These are phyloP conservation scores for Echinochloa phyllopogon DNA, from an alignment of 176 grass and related monocot genomes.

Conservation along the genomic window DNA sequence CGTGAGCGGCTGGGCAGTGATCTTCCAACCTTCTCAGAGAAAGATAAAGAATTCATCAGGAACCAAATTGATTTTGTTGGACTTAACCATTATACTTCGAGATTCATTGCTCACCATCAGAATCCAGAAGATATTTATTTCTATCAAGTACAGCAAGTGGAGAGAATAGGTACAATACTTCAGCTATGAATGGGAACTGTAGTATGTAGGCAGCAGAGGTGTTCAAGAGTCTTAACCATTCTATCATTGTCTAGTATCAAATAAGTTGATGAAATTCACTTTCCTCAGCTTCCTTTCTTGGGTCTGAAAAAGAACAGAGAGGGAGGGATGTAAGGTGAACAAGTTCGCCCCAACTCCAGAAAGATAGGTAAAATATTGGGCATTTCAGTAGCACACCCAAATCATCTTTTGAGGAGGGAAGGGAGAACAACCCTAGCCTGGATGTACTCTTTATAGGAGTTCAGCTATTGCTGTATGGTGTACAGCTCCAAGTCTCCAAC, in stretches of 20 bases:
- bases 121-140: slow-evolving; percentile 58
- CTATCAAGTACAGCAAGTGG: slow-evolving; percentile 71
- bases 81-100: slow-evolving; percentile 94
- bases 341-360: background rate
- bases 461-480: background rate
- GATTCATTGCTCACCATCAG: slow-evolving; percentile 69
- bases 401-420: background rate
- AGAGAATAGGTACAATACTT: slow-evolving; percentile 68
- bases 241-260: background rate
- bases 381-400: background rate
- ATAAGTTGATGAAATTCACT: slow-evolving; percentile 16
- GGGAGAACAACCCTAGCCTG: no score
- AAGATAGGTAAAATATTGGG: background rate
- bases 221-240: slow-evolving; percentile 1
- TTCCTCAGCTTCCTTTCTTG: background rate
- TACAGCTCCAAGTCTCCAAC: background rate
- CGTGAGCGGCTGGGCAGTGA: slow-evolving; percentile 68
- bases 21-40: slow-evolving; percentile 89
- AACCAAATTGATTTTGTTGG: slow-evolving; percentile 96
- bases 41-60: slow-evolving; percentile 80
- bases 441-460: background rate
- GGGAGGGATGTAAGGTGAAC: background rate
- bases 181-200: background rate
- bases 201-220: background rate
- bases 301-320: background rate